Evolutionary conservation across 257 asterid species (phyloP).

Genomic region (Solanum gandarillasii): DNA sequence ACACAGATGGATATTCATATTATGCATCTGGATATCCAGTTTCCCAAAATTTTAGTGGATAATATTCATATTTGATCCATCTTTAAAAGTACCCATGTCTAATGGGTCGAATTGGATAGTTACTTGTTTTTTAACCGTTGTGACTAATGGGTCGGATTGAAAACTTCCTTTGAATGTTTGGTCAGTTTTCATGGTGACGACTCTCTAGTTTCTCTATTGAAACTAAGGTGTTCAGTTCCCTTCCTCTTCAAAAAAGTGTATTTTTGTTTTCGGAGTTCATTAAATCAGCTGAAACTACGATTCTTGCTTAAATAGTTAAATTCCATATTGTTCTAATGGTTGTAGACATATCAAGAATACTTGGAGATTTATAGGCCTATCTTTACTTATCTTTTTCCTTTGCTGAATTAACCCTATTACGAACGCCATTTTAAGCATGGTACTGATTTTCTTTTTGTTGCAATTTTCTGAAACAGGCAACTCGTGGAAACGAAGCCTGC

Average conservation of each 20-base stretch:
- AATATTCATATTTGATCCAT: no score
- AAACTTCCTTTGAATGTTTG: not conserved
- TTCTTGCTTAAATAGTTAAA: no score
- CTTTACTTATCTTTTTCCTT: not conserved
- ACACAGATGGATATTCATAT: not conserved
- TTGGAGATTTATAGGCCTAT: not conserved
- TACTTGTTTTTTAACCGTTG: no score
- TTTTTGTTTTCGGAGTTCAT: no score
- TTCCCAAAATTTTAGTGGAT: no score
- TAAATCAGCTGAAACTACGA: no score
- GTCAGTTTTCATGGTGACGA: not conserved
- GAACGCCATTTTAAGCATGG: not conserved
- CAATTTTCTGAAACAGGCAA: not conserved
- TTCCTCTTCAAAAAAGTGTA: no score
- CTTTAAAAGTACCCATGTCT: no score
- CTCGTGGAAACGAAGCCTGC: not conserved
- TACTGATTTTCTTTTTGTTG: not conserved
- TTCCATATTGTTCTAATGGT: not conserved
- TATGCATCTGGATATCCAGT: no score
- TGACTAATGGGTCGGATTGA: no score
- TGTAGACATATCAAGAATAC: not conserved
- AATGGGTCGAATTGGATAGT: no score
- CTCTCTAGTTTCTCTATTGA: not conserved
- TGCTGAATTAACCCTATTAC: not conserved
- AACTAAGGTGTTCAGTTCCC: no score